Conservation (phyloP, 495 filamentous ascomycete species). For the Aspergillus funiculosus region DNA sequence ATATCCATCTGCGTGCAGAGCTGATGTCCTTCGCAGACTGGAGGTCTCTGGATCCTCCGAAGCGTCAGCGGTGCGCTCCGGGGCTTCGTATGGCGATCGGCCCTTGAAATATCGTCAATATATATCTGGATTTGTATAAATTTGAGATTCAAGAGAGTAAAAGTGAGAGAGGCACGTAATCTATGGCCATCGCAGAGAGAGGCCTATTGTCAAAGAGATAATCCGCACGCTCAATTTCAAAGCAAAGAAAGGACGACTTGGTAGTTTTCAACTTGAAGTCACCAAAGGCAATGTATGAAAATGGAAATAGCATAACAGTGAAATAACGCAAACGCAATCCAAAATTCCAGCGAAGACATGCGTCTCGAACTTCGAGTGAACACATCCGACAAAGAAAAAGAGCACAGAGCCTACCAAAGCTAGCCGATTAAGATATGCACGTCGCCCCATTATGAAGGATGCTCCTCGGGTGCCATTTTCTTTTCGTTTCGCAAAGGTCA, state of each 20-base stretch:
- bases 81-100: slow-evolving; percentile 65
- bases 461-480: neutral
- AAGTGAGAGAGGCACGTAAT: neutral
- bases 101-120: slow-evolving; percentile 47
- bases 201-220: neutral
- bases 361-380: no score
- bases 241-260: neutral
- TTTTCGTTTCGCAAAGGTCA: neutral
- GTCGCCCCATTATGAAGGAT: slow-evolving; percentile 41
- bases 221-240: neutral
- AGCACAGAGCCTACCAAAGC: slow-evolving; percentile 44
- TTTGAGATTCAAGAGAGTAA: neutral
- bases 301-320: no score
- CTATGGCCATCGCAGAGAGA: neutral
- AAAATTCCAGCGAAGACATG: neutral
- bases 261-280: no score
- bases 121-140: slow-evolving; percentile 3
- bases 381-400: neutral
- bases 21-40: slow-evolving; percentile 27
- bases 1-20: slow-evolving; percentile 41
- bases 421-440: slow-evolving; percentile 46
- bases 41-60: slow-evolving; percentile 17
- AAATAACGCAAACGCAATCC: no score
- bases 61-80: slow-evolving; percentile 28
- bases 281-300: no score